Evolutionary conservation across 768 basidiomycete genomes (phyloP).

Genomic region (Lentinula guzmanii): DNA sequence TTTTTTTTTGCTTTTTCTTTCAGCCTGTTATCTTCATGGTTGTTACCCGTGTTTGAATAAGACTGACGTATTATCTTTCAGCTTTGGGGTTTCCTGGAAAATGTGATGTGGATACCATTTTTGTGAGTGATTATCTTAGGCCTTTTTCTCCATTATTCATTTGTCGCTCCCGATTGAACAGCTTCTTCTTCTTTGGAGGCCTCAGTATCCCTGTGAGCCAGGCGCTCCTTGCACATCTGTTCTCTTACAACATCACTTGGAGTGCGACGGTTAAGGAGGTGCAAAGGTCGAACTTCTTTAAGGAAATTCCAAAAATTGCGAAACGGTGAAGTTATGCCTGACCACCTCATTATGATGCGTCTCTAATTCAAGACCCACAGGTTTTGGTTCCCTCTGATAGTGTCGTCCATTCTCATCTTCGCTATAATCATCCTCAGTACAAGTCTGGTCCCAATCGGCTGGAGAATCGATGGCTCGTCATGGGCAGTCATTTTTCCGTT

Average conservation of each 20-base stretch:
- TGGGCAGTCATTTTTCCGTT: constrained; percentile 81
- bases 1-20: neutral
- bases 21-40: neutral
- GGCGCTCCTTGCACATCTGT: constrained; percentile 62
- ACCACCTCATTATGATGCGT: constrained; percentile 24
- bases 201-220: constrained; percentile 65
- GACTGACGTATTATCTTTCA: constrained; percentile 13
- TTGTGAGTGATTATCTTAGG: constrained; percentile 42
- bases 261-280: constrained; percentile 74
- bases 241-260: constrained; percentile 53
- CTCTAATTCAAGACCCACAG: constrained; percentile 23
- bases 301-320: constrained; percentile 80
- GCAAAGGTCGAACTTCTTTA: constrained; percentile 83
- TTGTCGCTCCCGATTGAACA: constrained; percentile 39
- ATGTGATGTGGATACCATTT: constrained; percentile 66
- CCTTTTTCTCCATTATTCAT: neutral
- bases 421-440: constrained; percentile 52
- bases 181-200: constrained; percentile 78
- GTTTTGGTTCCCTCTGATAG: constrained; percentile 52
- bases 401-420: constrained; percentile 49
- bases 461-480: constrained; percentile 46
- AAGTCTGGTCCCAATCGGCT: constrained; percentile 44
- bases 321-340: constrained; percentile 51
- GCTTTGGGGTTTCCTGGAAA: constrained; percentile 47
- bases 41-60: neutral